Evolutionary conservation across 441 rosid genomes (phyloP).

Genomic region (Brassica hybrid): DNA sequence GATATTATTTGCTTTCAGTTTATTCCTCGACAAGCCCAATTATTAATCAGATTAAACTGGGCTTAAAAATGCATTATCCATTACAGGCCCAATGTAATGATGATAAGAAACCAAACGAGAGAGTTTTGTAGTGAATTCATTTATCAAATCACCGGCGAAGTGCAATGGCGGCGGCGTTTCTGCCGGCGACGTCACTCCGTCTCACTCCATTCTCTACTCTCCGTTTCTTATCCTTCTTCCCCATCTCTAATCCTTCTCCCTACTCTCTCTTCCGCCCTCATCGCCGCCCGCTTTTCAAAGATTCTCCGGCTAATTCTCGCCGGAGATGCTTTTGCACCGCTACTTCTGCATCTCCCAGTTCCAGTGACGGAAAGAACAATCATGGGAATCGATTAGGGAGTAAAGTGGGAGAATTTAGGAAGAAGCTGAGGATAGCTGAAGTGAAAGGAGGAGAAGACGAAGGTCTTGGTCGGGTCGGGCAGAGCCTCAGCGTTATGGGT

Average conservation of each 20-base stretch:
- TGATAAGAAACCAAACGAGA: too few relatives aligned
- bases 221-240: conserved; percentile 38
- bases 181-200: conserved; percentile 42
- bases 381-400: background rate
- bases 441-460: conserved; percentile 72
- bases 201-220: conserved; percentile 29
- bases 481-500: conserved; percentile 65
- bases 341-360: conserved; percentile 27
- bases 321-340: conserved; percentile 37
- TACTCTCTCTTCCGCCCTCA: conserved; percentile 10
- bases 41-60: too few relatives aligned
- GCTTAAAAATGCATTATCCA: too few relatives aligned
- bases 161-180: conserved; percentile 41
- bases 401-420: conserved; percentile 42
- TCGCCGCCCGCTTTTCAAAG: conserved; percentile 1
- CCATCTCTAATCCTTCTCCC: conserved; percentile 5
- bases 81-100: too few relatives aligned
- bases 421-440: conserved; percentile 68
- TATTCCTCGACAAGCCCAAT: too few relatives aligned
- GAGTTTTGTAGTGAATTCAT: too few relatives aligned
- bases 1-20: too few relatives aligned
- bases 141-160: background rate
- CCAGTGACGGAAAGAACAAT: conserved; percentile 26
- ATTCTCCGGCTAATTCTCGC: conserved; percentile 26
- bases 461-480: conserved; percentile 68